Evolutionary conservation across 2,329 filamentous ascomycete genomes (phyloP), one percentile per base, ranked within the genome.

Genomic region (Pseudopithomyces maydicus): DNA sequence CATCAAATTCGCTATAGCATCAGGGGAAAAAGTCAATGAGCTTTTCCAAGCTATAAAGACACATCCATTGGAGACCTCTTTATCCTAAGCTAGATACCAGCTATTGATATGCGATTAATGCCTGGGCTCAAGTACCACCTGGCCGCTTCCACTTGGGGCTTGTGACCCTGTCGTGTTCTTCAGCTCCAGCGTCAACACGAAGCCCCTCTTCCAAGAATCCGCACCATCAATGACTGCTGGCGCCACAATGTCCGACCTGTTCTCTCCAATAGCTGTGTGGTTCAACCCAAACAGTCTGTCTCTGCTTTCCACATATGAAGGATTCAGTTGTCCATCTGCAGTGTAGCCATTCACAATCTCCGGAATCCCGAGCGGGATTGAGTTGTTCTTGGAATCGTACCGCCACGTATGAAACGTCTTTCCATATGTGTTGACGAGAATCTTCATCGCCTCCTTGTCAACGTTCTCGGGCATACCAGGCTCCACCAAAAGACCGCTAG

Each of bases 391-490:
- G 5, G 45, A 48, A 15, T 35, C 45, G 19, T 35, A 48, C 6
- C 45, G 45, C 45, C 45, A 48, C 15, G 45, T 48, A 22, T 48
- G 45, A 20, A 48, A 48, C 20, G 45, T 48, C 20, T 48, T 48
- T 26, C 45, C 45, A 35, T 48, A 36, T 15, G 45, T 48, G 19
- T 48, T 48, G 4, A 48, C 45, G 20, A 48, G 45, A 26, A 48
- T 35, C n/a, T 48, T 48, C 45, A 48, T 48, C 11, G 29, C 45
- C n/a, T 49, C 32, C 32, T 49, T 49, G 32, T 38, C 46, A 19
- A 38, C 29, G n/a, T 38, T 38, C 8, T 20, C 46, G 11, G 46
- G 32, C 46, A 49, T 49, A 3, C 29, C 46, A 38, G 46, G 46
- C 17, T 49, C 29, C 11, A 49, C 45, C 15, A 48, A 20, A 1